Evolutionary conservation across 345 rosid species (phyloP).

Genomic region (Gossypioides kirkii): DNA sequence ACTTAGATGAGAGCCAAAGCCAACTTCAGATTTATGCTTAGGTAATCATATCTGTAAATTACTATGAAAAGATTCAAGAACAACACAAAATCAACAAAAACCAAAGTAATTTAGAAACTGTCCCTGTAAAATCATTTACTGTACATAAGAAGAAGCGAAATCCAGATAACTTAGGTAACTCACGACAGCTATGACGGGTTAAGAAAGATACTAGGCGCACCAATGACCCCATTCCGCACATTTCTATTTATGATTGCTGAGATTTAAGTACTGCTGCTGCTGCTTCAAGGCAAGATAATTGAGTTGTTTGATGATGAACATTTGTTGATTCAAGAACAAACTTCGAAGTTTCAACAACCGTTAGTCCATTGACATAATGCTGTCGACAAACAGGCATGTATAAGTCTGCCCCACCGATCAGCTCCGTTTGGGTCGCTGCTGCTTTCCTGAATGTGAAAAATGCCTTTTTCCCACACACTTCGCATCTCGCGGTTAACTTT

Average conservation of each 20-base stretch:
- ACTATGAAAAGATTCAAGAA: no score
- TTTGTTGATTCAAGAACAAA: conserved; percentile 27
- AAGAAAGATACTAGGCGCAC: background rate
- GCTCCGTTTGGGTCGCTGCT: conserved; percentile 52
- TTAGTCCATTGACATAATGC: conserved; percentile 56
- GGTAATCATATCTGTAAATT: no score
- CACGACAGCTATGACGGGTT: background rate
- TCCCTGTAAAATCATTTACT: background rate
- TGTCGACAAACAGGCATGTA: conserved; percentile 93
- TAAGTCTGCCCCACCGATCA: conserved; percentile 71
- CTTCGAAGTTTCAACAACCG: conserved; percentile 34
- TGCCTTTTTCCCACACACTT: conserved; percentile 71
- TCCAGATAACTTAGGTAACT: background rate
- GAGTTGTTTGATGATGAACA: conserved; percentile 11
- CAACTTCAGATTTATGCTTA: no score
- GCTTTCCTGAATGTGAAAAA: conserved; percentile 77
- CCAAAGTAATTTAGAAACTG: background rate
- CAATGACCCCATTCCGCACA: no score
- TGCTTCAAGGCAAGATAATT: conserved; percentile 19
- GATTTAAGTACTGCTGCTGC: conserved; percentile 20
- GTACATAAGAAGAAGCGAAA: background rate
- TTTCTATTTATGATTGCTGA: background rate
- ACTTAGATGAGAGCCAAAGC: no score
- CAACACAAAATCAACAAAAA: background rate
- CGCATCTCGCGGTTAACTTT: conserved; percentile 76